phyloP scores from a whole-genome alignment of 371 early-diverging fungal genomes.

The Mucor indicus region DNA sequence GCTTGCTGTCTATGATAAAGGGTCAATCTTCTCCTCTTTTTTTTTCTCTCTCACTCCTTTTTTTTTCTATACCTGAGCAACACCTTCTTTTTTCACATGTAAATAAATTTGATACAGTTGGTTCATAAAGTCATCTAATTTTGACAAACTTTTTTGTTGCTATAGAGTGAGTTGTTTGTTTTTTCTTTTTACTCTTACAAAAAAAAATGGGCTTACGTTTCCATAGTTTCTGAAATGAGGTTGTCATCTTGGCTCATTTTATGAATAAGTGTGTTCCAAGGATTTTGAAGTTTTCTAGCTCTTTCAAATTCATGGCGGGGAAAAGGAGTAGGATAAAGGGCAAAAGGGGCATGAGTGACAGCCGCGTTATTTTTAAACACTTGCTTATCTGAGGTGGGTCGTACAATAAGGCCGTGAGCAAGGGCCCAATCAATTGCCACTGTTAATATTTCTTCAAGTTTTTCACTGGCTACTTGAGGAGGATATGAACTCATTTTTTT shows the following conservation, averaged over 20 bases:
- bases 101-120: slow-evolving; percentile 79
- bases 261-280: slow-evolving; percentile 83
- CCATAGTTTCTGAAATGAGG: slow-evolving; percentile 73
- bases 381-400: slow-evolving; percentile 49
- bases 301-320: slow-evolving; percentile 73
- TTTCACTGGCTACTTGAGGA: slow-evolving; percentile 9
- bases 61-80: slow-evolving; percentile 68
- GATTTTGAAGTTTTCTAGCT: slow-evolving; percentile 75
- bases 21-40: too few species aligned
- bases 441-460: slow-evolving; percentile 28
- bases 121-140: slow-evolving; percentile 83
- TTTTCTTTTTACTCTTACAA: neutral
- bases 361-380: slow-evolving; percentile 27
- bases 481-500: slow-evolving; percentile 23
- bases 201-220: slow-evolving; percentile 45
- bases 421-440: slow-evolving; percentile 79
- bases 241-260: slow-evolving; percentile 71
- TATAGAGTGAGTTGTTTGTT: neutral
- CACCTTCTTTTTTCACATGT: slow-evolving; percentile 55
- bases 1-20: slow-evolving; percentile 60
- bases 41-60: too few species aligned
- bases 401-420: slow-evolving; percentile 75
- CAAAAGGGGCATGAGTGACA: slow-evolving; percentile 81
- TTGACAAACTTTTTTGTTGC: slow-evolving; percentile 59
- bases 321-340: slow-evolving; percentile 88